Base-by-base conservation (phyloP, 805 yeast species). In the Spathaspora arborariae region DNA sequence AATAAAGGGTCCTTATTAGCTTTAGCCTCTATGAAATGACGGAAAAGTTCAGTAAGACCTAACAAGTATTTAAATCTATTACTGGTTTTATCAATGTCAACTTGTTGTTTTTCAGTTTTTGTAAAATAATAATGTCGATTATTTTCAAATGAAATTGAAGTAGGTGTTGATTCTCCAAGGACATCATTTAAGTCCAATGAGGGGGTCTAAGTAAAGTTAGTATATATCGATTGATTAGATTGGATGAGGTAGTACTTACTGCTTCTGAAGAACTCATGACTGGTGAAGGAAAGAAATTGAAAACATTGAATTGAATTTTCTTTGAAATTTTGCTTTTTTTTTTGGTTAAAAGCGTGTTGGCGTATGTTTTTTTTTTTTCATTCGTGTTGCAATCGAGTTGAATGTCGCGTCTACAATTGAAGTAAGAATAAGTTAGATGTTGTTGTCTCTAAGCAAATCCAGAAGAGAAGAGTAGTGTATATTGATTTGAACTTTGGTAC, bases 41-140 rank as follows among this genome's bases (percentile, higher is more conserved):
- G 75, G 63, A 85, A 85, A 42, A 85, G 65, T n/a, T 76, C 77
- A 9, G 89, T 83, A 45, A 84, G 64, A 0, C 85, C 82, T 37
- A 84, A 58, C 30, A 84, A 65, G 60, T 84, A 82, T 54, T 78
- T 78, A 65, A 83, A 84, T 55, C 89, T 68, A 55, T 80, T 76
- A 9, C 81, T 79, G 0, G 88, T 84, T 33, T 75, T 80, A 39
- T 74, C 75, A 4, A 79, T 70, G 56, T 81, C 76, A 59, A 82
- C 78, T 33, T 62, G 62, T 38, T 57, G 67, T 43, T 67, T 67
- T 16, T 62, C 65, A 33, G 68, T 53, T 4, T 59, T 56, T 8
- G 66, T 62, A 49, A 72, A 71, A 52, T 72, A 72, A 47, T 55
- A 57, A 13, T 40, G 35, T 37, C 39, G 45, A 44, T 58, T 59